These are phyloP conservation scores for Ophiocordyceps camponoti-rufipedis DNA, from an alignment of 2,329 filamentous ascomycete genomes.

Conservation along the genomic window DNA sequence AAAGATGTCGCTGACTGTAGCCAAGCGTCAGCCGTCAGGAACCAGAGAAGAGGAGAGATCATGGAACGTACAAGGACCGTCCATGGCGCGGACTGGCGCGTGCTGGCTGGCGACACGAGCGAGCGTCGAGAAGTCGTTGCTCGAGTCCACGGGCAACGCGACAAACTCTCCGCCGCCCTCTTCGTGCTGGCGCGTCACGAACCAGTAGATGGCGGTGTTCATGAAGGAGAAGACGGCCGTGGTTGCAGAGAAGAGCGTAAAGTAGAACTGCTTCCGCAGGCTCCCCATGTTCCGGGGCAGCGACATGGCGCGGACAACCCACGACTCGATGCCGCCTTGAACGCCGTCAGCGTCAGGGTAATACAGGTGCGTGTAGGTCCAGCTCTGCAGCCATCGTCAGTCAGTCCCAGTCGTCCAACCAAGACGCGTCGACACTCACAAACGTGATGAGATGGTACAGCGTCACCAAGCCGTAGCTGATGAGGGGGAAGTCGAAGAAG, in stretches of 20 bases:
- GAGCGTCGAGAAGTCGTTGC: background rate
- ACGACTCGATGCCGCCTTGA: constrained; percentile 16
- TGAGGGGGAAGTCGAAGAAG: constrained; percentile 29
- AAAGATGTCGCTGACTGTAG: constrained; percentile 27
- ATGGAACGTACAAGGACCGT: constrained; percentile 1
- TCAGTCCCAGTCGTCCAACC: background rate
- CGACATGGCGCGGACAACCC: constrained; percentile 21
- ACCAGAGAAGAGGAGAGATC: no score
- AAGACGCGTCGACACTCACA: constrained; percentile 15
- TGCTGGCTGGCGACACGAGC: background rate
- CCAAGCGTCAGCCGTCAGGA: constrained; percentile 5
- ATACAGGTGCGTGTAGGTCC: constrained; percentile 33
- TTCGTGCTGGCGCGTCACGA: constrained; percentile 16
- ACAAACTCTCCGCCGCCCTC: constrained; percentile 1
- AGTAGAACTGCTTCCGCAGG: constrained; percentile 25
- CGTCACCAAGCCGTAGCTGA: constrained; percentile 23
- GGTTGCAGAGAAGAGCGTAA: constrained; percentile 30
- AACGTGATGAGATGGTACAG: constrained; percentile 27
- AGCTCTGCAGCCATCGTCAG: constrained; percentile 16
- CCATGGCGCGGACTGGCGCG: background rate
- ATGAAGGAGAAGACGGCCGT: constrained; percentile 27
- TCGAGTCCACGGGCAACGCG: background rate
- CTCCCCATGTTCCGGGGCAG: constrained; percentile 22
- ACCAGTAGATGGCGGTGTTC: constrained; percentile 33
- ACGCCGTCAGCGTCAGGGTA: constrained; percentile 21